phyloP scores from a whole-genome alignment of 805 yeast species.

The Clavispora carvajalis region DNA sequence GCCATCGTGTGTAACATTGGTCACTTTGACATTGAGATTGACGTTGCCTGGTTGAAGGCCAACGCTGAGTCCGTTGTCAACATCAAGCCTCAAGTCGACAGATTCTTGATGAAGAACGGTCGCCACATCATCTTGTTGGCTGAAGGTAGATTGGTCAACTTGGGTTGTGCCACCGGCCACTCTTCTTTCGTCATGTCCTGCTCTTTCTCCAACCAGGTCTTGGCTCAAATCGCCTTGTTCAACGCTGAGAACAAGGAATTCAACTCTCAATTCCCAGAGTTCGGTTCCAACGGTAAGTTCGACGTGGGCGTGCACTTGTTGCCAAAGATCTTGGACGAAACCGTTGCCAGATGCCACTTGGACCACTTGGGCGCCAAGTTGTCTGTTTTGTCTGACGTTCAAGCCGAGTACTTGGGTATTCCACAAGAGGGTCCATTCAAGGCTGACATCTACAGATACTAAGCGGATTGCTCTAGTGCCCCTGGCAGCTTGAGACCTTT shows the following conservation, averaged over 20 bases:
- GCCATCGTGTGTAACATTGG: slow-evolving; percentile 99
- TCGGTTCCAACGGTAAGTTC: slow-evolving; percentile 88
- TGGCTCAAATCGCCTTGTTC: slow-evolving; percentile 85
- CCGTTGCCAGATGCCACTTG: slow-evolving; percentile 96
- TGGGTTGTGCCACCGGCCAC: slow-evolving; percentile 99
- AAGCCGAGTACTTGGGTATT: slow-evolving; percentile 91
- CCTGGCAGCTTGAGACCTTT: slow-evolving; percentile 1
- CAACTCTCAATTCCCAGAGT: slow-evolving; percentile 80
- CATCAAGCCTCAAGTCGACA: slow-evolving; percentile 99
- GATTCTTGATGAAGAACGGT: slow-evolving; percentile 84
- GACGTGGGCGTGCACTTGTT: slow-evolving; percentile 88
- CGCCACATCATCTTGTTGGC: slow-evolving; percentile 94
- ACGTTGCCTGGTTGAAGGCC: slow-evolving; percentile 97
- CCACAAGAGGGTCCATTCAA: slow-evolving; percentile 95
- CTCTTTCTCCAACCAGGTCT: slow-evolving; percentile 98
- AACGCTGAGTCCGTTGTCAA: slow-evolving; percentile 90
- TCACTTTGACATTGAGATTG: slow-evolving; percentile 98
- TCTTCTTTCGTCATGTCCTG: slow-evolving; percentile 98
- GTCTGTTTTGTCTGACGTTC: slow-evolving; percentile 67
- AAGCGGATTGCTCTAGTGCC: slow-evolving; percentile 20
- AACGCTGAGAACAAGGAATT: slow-evolving; percentile 77
- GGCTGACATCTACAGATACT: slow-evolving; percentile 97
- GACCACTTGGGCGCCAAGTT: slow-evolving; percentile 89
- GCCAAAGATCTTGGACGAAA: slow-evolving; percentile 98
- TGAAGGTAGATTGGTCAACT: slow-evolving; percentile 98